These are phyloP conservation scores for Parmelia sp. DNA, from an alignment of 495 filamentous ascomycete genomes.

Conservation along the genomic window DNA sequence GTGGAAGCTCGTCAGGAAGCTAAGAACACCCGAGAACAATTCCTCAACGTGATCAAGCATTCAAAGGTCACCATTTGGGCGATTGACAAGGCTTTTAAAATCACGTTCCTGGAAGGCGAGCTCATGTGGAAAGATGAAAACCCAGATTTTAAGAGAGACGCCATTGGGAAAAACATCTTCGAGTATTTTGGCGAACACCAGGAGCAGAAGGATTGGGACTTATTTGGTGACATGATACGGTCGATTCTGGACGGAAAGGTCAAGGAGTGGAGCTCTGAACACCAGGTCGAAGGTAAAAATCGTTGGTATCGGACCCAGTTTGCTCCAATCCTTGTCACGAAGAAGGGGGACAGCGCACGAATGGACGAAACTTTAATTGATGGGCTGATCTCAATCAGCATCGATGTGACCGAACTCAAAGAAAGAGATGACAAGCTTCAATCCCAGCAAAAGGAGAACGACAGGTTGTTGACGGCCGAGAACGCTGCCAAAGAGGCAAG, in stretches of 20 bases:
- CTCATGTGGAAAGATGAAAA: slow-evolving; percentile 47
- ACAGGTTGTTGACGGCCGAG: slow-evolving; percentile 56
- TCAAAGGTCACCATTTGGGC: slow-evolving; percentile 63
- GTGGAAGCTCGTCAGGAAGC: slow-evolving; percentile 55
- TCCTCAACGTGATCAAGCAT: slow-evolving; percentile 61
- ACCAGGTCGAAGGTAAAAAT: slow-evolving; percentile 40
- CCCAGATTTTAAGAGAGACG: slow-evolving; percentile 29
- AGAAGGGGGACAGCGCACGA: slow-evolving; percentile 35
- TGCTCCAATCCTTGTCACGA: slow-evolving; percentile 49
- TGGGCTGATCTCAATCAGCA: slow-evolving; percentile 60
- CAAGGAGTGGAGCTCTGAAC: slow-evolving; percentile 46
- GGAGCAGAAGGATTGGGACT: slow-evolving; percentile 35
- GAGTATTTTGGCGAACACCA: slow-evolving; percentile 45
- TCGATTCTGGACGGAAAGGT: slow-evolving; percentile 49
- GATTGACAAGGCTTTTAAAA: slow-evolving; percentile 47
- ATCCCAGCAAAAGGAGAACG: slow-evolving; percentile 55
- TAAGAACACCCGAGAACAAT: slow-evolving; percentile 52
- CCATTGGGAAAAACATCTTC: slow-evolving; percentile 53
- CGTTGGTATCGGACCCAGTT: slow-evolving; percentile 62
- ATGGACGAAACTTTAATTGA: slow-evolving; percentile 45
- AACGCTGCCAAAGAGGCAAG: slow-evolving; percentile 63
- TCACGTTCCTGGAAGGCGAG: slow-evolving; percentile 59
- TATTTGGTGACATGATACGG: slow-evolving; percentile 48
- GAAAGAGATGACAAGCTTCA: slow-evolving; percentile 50
- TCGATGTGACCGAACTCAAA: slow-evolving; percentile 63